Conservation (phyloP, 441 rosid species). For the Aleurites moluccanus region DNA sequence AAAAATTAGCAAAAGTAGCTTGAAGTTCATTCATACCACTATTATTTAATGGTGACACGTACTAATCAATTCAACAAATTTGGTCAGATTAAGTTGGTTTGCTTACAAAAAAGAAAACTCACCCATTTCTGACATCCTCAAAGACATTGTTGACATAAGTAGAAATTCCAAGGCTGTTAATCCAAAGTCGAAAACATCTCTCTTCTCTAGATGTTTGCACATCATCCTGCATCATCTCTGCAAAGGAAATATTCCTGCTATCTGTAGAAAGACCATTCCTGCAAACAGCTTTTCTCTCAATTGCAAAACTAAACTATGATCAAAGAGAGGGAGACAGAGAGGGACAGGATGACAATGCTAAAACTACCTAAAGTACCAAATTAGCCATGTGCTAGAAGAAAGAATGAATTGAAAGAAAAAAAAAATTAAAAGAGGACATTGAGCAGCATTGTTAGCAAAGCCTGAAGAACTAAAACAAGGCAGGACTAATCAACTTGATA, state of each 20-base stretch:
- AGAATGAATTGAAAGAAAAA: not conserved
- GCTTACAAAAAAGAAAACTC: conserved; percentile 4
- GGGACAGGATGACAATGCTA: not conserved
- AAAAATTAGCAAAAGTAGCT: not conserved
- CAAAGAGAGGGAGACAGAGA: not conserved
- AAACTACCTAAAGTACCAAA: not conserved
- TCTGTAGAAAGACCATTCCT: conserved; percentile 33
- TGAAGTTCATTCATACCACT: not conserved
- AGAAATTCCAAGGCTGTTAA: conserved; percentile 32
- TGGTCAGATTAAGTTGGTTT: not conserved
- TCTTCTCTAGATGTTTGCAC: conserved; percentile 33
- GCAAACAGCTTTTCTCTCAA: conserved; percentile 20
- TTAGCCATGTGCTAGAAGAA: not conserved
- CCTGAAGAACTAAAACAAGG: not conserved
- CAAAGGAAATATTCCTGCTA: conserved; percentile 30
- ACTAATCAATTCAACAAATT: not conserved
- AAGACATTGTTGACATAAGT: conserved; percentile 34
- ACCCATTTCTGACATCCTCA: conserved; percentile 34
- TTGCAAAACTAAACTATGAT: not conserved
- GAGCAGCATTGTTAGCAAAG: conserved; percentile 1
- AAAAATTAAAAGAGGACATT: not conserved
- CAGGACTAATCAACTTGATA: not conserved
- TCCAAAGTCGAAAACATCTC: conserved; percentile 35
- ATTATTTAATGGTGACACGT: not conserved
- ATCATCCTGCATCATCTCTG: conserved; percentile 36